These are phyloP conservation scores for Lentinula novae-zelandiae DNA, from an alignment of 1,284 basidiomycete genomes.

Conservation along the genomic window DNA sequence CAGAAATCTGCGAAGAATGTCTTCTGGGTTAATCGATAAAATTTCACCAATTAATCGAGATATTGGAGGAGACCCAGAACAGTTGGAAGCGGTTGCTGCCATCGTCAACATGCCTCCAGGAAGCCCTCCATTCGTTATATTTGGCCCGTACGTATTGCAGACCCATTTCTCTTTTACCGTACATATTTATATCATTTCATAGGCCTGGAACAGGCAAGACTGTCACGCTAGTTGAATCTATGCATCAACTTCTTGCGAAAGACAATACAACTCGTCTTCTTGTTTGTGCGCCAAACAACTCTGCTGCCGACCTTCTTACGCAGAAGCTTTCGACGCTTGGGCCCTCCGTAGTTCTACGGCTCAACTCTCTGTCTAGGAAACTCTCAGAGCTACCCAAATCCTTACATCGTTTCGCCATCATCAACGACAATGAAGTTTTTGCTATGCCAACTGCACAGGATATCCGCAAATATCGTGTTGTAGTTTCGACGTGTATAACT, in stretches of 20 bases:
- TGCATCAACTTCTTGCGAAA: conserved; percentile 47
- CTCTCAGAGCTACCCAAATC: conserved; percentile 25
- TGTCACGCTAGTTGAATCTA: conserved; percentile 62
- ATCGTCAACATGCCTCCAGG: conserved; percentile 44
- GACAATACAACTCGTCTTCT: conserved; percentile 47
- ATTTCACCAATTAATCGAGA: conserved; percentile 31
- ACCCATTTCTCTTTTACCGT: not conserved
- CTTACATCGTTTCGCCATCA: conserved; percentile 31
- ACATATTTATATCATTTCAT: not conserved
- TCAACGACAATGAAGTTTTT: conserved; percentile 40
- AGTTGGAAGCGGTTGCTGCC: conserved; percentile 42
- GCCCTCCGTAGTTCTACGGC: conserved; percentile 36
- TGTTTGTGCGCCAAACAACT: conserved; percentile 64
- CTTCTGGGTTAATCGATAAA: conserved; percentile 21
- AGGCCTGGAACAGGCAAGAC: conserved; percentile 67
- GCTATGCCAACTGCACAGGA: conserved; percentile 33
- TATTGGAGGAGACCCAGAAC: conserved; percentile 38
- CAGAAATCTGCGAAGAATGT: conserved; percentile 17
- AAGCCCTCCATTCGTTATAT: conserved; percentile 49
- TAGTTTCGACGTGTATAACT: conserved; percentile 52
- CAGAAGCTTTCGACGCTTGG: conserved; percentile 32
- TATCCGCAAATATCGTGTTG: conserved; percentile 38
- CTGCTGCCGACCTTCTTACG: conserved; percentile 54
- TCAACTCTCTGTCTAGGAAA: conserved; percentile 42
- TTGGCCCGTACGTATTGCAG: conserved; percentile 42